These are phyloP conservation scores for Malus hybrid DNA, from an alignment of 331 rosid genomes.

Conservation along the genomic window DNA sequence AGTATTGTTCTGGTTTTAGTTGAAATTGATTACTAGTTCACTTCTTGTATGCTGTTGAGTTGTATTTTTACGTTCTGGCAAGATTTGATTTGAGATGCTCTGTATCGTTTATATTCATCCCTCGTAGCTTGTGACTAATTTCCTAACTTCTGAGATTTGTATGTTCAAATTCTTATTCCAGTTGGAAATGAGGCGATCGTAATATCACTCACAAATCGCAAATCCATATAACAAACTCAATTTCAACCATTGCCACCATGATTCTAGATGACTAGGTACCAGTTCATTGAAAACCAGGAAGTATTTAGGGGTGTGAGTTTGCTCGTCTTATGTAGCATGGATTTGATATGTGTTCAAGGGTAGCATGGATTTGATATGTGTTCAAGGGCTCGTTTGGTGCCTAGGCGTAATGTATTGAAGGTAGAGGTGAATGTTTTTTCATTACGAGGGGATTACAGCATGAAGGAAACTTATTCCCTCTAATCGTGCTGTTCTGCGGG, in stretches of 20 bases:
- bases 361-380: background rate
- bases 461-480: too few species aligned
- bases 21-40: background rate
- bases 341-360: background rate
- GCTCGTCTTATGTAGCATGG: background rate
- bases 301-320: background rate
- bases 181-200: background rate
- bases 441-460: too few species aligned
- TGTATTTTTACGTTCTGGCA: background rate
- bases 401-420: too few species aligned
- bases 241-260: background rate
- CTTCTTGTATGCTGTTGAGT: background rate
- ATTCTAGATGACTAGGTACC: background rate
- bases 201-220: background rate
- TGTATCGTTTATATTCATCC: background rate
- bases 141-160: background rate
- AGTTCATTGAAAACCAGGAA: background rate
- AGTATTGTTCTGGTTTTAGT: constrained; percentile 1
- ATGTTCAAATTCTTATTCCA: background rate
- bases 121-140: constrained; percentile 15
- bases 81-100: background rate
- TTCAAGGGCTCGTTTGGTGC: too few species aligned
- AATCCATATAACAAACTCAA: background rate
- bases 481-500: too few species aligned
- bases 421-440: too few species aligned